These are phyloP conservation scores for Ceriops zippeliana DNA, from an alignment of 345 rosid species.

Conservation along the genomic window DNA sequence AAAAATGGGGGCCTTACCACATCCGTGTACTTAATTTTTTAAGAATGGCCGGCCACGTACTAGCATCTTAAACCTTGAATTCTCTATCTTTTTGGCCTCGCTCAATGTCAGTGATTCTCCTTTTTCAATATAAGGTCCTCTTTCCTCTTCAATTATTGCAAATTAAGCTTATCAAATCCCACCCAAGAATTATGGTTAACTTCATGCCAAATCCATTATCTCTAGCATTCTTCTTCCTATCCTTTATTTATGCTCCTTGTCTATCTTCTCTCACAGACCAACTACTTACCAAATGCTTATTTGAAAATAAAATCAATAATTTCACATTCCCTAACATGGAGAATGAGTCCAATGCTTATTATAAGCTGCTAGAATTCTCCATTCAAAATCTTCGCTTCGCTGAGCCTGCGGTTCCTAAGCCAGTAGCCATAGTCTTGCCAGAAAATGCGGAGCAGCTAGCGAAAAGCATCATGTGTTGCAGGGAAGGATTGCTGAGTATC, in stretches of 20 bases:
- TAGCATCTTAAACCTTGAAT: neutral
- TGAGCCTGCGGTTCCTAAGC: slow-evolving; percentile 7
- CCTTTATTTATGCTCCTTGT: neutral
- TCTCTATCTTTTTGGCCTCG: slow-evolving; percentile 30
- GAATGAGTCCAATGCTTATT: slow-evolving; percentile 18
- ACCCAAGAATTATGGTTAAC: slow-evolving; percentile 5
- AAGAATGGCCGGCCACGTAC: slow-evolving; percentile 39
- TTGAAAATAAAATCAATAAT: slow-evolving; percentile 30
- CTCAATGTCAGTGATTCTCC: slow-evolving; percentile 24
- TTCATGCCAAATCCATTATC: neutral
- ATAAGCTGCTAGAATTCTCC: slow-evolving; percentile 39
- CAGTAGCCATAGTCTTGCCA: slow-evolving; percentile 23
- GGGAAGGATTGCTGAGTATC: slow-evolving; percentile 9
- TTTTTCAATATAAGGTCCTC: slow-evolving; percentile 6
- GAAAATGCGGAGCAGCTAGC: slow-evolving; percentile 9
- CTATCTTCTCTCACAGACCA: slow-evolving; percentile 11
- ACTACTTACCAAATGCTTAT: slow-evolving; percentile 37
- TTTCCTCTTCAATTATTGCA: neutral
- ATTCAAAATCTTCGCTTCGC: slow-evolving; percentile 29
- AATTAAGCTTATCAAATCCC: neutral
- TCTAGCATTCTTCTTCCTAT: neutral
- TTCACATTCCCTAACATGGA: slow-evolving; percentile 37
- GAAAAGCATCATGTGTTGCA: slow-evolving; percentile 14
- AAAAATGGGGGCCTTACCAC: slow-evolving; percentile 2
- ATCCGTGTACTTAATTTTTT: neutral